These are phyloP conservation scores for Exophiala lecanii-corni DNA, from an alignment of 2,329 filamentous ascomycete species.

Conservation along the genomic window DNA sequence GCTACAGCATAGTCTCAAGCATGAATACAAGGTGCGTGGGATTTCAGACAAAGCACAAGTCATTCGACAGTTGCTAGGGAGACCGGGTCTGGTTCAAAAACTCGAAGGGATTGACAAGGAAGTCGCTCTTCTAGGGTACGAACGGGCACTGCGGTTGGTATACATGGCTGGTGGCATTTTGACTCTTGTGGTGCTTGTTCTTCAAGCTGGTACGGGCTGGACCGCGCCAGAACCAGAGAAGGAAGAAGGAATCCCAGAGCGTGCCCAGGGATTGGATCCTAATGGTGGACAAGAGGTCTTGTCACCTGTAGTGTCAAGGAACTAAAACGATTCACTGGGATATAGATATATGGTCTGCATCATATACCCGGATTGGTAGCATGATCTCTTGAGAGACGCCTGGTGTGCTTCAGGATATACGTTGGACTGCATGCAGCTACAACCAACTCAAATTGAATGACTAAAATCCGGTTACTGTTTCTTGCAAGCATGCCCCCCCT, in stretches of 20 bases:
- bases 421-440: too few relatives aligned
- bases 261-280: not conserved
- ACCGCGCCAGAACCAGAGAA: slow-evolving; percentile 32
- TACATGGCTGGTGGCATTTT: slow-evolving; percentile 50
- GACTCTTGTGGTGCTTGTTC: slow-evolving; percentile 44
- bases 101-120: slow-evolving; percentile 47
- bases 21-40: slow-evolving; percentile 50
- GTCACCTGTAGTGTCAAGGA: slow-evolving; percentile 9
- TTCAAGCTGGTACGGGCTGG: slow-evolving; percentile 59
- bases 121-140: slow-evolving; percentile 52
- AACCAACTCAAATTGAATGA: too few relatives aligned
- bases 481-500: too few relatives aligned
- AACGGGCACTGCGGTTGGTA: slow-evolving; percentile 49
- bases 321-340: too few relatives aligned
- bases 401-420: too few relatives aligned
- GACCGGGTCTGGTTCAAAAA: slow-evolving; percentile 50
- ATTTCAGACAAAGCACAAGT: slow-evolving; percentile 41
- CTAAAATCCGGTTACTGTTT: too few relatives aligned
- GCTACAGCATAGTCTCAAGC: slow-evolving; percentile 51
- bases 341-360: too few relatives aligned
- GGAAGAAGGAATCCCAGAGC: slow-evolving; percentile 23
- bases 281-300: slow-evolving; percentile 1
- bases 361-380: too few relatives aligned
- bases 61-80: slow-evolving; percentile 53
- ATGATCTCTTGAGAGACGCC: too few relatives aligned